These are phyloP conservation scores for Phytophthora idaei DNA, from an alignment of 352 stramenopile genomes.

Conservation along the genomic window DNA sequence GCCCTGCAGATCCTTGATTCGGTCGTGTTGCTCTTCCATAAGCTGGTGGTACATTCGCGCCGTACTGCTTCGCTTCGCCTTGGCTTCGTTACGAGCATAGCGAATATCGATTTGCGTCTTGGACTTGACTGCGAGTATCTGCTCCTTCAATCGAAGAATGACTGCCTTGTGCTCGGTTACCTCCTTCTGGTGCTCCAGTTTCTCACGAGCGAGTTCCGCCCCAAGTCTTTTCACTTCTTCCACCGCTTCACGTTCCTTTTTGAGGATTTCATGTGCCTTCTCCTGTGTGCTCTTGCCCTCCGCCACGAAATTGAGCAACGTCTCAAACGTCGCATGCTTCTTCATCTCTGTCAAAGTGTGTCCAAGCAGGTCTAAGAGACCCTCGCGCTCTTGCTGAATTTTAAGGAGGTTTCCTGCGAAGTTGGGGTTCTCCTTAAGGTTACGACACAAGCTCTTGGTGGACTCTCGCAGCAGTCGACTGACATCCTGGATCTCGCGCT, in stretches of 20 bases:
- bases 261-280: conserved; percentile 82
- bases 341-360: conserved; percentile 74
- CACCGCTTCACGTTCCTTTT: conserved; percentile 85
- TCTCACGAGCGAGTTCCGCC: conserved; percentile 77
- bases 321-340: conserved; percentile 76
- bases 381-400: conserved; percentile 91
- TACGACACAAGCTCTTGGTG: conserved; percentile 92
- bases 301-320: conserved; percentile 73
- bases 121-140: conserved; percentile 83
- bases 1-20: conserved; percentile 65
- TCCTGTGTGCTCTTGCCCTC: conserved; percentile 80
- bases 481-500: conserved; percentile 92
- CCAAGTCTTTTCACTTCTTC: conserved; percentile 89
- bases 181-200: conserved; percentile 80
- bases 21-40: conserved; percentile 76
- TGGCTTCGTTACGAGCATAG: conserved; percentile 82
- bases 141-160: conserved; percentile 85
- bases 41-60: conserved; percentile 81
- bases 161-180: conserved; percentile 67
- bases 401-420: conserved; percentile 92
- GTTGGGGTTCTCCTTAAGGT: conserved; percentile 94
- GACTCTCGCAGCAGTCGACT: conserved; percentile 89
- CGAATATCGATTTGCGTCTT: conserved; percentile 86
- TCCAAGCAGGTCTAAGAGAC: conserved; percentile 75
- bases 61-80: conserved; percentile 84